phyloP scores from a whole-genome alignment of 2,329 filamentous ascomycete genomes.

The Talaromyces sp. region DNA sequence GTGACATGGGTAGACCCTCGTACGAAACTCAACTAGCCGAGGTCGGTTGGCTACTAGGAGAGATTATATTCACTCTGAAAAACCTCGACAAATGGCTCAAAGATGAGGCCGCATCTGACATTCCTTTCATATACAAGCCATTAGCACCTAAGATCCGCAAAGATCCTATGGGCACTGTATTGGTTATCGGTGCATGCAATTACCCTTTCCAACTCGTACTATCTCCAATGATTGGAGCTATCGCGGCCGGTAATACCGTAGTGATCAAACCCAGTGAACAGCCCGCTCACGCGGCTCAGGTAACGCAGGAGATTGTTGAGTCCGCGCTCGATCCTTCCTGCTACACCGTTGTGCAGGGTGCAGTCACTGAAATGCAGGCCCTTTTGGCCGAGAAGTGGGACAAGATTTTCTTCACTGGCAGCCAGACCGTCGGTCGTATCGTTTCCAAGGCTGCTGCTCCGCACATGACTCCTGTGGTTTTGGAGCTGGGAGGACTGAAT shows the following conservation, averaged over 20 bases:
- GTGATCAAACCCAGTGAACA: conserved; percentile 89
- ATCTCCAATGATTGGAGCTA: conserved; percentile 79
- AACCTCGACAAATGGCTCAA: conserved; percentile 78
- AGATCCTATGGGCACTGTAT: conserved; percentile 77
- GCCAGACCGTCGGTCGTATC: conserved; percentile 73
- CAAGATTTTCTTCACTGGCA: conserved; percentile 97
- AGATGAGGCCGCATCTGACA: conserved; percentile 71
- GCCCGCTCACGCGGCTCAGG: conserved; percentile 70
- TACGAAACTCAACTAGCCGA: conserved; percentile 75
- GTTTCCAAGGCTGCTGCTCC: conserved; percentile 86
- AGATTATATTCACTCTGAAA: conserved; percentile 73
- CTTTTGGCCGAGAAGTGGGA: conserved; percentile 89
- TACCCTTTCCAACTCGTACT: conserved; percentile 82
- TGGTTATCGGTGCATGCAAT: conserved; percentile 93
- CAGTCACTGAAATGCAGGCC: conserved; percentile 72
- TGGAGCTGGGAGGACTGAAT: conserved; percentile 90
- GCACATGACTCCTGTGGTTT: conserved; percentile 78
- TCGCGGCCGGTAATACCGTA: conserved; percentile 85
- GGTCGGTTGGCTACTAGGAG: conserved; percentile 73
- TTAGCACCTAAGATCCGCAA: conserved; percentile 76
- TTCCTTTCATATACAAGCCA: conserved; percentile 64
- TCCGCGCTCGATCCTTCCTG: conserved; percentile 71
- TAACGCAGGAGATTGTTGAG: conserved; percentile 74
- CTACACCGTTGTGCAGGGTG: conserved; percentile 78
- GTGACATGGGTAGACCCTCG: conserved; percentile 73